These are phyloP conservation scores for Sonneratia caseolaris DNA, from an alignment of 345 rosid genomes.

Conservation along the genomic window DNA sequence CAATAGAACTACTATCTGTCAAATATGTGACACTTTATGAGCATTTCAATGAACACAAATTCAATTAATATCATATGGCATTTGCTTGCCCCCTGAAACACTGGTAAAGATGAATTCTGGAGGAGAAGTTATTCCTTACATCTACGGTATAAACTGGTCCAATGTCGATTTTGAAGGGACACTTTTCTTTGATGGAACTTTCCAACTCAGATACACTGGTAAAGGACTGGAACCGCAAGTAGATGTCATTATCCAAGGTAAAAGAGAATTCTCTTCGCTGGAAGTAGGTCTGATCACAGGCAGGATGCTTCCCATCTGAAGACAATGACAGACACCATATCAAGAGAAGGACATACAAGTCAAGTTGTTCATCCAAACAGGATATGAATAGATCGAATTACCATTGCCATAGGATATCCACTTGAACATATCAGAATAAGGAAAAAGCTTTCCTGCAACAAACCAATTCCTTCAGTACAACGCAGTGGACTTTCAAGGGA, in stretches of 20 bases:
- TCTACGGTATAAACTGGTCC: constrained; percentile 81
- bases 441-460: constrained; percentile 71
- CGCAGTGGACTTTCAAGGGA: not conserved
- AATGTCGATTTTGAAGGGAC: constrained; percentile 78
- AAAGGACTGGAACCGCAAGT: constrained; percentile 68
- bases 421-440: constrained; percentile 63
- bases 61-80: not conserved
- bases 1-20: not conserved
- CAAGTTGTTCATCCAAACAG: not conserved
- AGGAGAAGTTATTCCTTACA: constrained; percentile 29
- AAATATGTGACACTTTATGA: not conserved
- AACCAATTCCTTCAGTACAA: not conserved
- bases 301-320: constrained; percentile 92
- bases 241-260: constrained; percentile 68
- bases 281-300: constrained; percentile 60
- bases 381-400: constrained; percentile 12
- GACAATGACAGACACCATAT: constrained; percentile 6
- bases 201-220: constrained; percentile 50
- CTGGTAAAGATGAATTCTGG: not conserved
- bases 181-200: constrained; percentile 44
- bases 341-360: not conserved
- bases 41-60: not conserved
- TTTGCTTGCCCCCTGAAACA: not conserved
- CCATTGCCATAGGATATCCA: constrained; percentile 95
- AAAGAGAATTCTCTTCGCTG: constrained; percentile 81